A percentile compares a stretch with the other conserved stretches of the same genome.
phyloP scores from a whole-genome alignment of 108 stramenopile genomes.

The Conticribra weissflogii region DNA sequence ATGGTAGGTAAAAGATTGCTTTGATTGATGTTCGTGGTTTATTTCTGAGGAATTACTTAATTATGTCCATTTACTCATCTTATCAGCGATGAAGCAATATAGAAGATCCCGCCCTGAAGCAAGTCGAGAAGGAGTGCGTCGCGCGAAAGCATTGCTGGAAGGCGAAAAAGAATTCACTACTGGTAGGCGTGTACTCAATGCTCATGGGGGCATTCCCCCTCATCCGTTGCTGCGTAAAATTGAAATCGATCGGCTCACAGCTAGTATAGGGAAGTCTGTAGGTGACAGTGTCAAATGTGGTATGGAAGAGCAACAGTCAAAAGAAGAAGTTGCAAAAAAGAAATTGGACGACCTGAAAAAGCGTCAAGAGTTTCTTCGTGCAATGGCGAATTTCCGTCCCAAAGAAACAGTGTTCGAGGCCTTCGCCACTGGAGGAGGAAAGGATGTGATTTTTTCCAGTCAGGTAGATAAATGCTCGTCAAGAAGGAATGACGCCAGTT shows the following conservation, averaged over 20 bases:
- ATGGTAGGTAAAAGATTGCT: slow-evolving; percentile 46
- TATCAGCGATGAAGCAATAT: slow-evolving; percentile 95
- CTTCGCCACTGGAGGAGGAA: slow-evolving; percentile 86
- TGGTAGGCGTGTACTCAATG: slow-evolving; percentile 62
- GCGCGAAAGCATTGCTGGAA: slow-evolving; percentile 86
- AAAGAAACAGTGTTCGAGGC: slow-evolving; percentile 98
- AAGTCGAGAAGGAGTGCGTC: slow-evolving; percentile 77
- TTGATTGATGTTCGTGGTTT: no score
- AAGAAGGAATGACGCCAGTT: slow-evolving; percentile 17
- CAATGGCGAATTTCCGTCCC: slow-evolving; percentile 92
- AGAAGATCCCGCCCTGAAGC: slow-evolving; percentile 92
- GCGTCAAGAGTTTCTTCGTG: slow-evolving; percentile 81
- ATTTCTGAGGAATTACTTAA: no score
- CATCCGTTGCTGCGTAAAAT: slow-evolving; percentile 79
- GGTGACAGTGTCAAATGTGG: neutral
- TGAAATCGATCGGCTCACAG: slow-evolving; percentile 57
- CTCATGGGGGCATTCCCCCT: slow-evolving; percentile 59
- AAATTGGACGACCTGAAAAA: slow-evolving; percentile 57
- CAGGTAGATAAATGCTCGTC: slow-evolving; percentile 65
- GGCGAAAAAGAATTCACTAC: slow-evolving; percentile 64
- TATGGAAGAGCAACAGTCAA: neutral
- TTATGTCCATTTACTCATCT: slow-evolving; percentile 10
- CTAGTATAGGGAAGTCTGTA: slow-evolving; percentile 7
- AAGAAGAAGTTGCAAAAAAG: slow-evolving; percentile 40
- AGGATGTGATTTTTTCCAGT: slow-evolving; percentile 68